Conservation (phyloP, 257 asterid genomes). For the Salvia rosmarinus region DNA sequence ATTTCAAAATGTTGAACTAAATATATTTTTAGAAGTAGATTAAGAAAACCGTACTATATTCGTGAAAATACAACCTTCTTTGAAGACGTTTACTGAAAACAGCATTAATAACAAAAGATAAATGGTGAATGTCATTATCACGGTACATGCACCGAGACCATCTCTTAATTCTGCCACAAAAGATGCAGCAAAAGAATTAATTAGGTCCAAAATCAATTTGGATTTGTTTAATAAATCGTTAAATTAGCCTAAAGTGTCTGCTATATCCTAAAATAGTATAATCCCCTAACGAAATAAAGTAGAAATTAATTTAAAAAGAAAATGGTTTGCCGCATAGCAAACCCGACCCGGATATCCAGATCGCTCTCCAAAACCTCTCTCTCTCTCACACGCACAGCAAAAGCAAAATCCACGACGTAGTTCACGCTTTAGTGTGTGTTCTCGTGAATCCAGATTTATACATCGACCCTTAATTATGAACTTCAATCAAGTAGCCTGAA, state of each 20-base stretch:
- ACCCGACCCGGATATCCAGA: conserved; percentile 30
- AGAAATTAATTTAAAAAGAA: conserved; percentile 1
- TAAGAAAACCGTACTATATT: too few relatives aligned
- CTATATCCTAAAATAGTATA: too few relatives aligned
- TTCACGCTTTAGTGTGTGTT: conserved; percentile 20
- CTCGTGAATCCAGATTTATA: conserved; percentile 13
- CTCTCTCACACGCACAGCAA: neutral
- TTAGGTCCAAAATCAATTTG: neutral
- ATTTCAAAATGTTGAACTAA: too few relatives aligned
- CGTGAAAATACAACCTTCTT: too few relatives aligned
- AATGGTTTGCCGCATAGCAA: neutral
- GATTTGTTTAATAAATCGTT: neutral
- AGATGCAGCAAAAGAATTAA: neutral
- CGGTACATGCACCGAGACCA: neutral
- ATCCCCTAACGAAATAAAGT: neutral
- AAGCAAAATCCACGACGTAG: neutral
- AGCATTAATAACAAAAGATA: neutral
- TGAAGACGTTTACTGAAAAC: neutral
- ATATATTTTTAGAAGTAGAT: too few relatives aligned
- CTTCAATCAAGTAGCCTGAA: conserved; percentile 27
- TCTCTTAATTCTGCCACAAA: neutral
- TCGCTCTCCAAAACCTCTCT: conserved; percentile 20
- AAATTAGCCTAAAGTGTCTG: neutral
- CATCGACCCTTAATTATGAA: conserved; percentile 18
- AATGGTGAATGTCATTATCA: conserved; percentile 6